These are phyloP conservation scores for Exophiala bonariae DNA, from an alignment of 2,329 filamentous ascomycete genomes.

Conservation along the genomic window DNA sequence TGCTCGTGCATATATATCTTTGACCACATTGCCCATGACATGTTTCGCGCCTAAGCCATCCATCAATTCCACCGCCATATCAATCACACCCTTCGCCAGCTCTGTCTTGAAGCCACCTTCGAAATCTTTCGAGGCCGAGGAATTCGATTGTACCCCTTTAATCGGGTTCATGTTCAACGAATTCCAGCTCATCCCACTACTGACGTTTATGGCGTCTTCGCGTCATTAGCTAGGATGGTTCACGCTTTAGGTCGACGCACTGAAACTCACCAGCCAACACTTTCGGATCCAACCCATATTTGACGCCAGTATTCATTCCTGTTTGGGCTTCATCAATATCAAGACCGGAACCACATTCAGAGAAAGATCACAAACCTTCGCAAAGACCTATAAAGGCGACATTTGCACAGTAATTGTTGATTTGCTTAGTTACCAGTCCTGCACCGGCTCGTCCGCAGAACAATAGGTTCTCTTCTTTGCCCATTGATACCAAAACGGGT, in stretches of 20 bases:
- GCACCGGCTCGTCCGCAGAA: conserved; percentile 30
- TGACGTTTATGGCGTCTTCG: conserved; percentile 40
- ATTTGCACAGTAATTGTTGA: conserved; percentile 32
- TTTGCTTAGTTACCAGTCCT: conserved; percentile 31
- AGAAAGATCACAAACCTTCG: conserved; percentile 18
- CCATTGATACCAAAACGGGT: conserved; percentile 42
- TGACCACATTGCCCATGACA: conserved; percentile 50
- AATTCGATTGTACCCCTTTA: conserved; percentile 41
- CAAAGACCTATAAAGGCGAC: conserved; percentile 25
- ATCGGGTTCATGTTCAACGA: conserved; percentile 31
- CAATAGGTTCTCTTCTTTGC: conserved; percentile 51
- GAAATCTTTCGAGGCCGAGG: conserved; percentile 37
- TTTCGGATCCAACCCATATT: conserved; percentile 29
- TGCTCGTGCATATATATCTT: conserved; percentile 53
- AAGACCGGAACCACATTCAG: background rate
- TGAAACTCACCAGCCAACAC: conserved; percentile 23
- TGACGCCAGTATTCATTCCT: conserved; percentile 45
- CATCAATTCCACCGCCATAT: conserved; percentile 55
- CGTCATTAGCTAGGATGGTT: background rate
- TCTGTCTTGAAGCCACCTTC: conserved; percentile 53
- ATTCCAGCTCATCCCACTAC: conserved; percentile 30
- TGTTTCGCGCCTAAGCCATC: conserved; percentile 50
- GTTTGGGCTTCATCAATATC: conserved; percentile 51
- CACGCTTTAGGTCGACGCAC: too few relatives aligned
- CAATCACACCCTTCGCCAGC: conserved; percentile 61